Evolutionary conservation across 768 basidiomycete species (phyloP).

Genomic region (Boletellus ananas): DNA sequence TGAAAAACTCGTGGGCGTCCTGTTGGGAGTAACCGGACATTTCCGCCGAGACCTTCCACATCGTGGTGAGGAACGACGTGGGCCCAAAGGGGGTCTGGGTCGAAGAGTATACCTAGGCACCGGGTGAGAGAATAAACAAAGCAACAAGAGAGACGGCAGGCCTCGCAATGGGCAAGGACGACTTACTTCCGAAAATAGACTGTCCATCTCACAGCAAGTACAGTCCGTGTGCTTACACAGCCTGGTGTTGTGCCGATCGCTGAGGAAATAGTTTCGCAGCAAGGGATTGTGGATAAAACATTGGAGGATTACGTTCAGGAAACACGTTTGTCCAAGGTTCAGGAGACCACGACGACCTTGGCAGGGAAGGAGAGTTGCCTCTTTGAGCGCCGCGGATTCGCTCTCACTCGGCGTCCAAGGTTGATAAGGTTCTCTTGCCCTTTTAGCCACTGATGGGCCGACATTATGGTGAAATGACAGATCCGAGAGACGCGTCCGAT

Average conservation of each 20-base stretch:
- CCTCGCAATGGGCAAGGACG: not conserved
- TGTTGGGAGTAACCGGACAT: slow-evolving; percentile 92
- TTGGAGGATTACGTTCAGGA: slow-evolving; percentile 89
- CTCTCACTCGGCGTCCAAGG: slow-evolving; percentile 45
- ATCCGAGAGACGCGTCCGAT: not conserved
- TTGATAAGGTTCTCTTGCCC: slow-evolving; percentile 44
- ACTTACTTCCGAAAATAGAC: slow-evolving; percentile 67
- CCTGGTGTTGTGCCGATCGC: slow-evolving; percentile 80
- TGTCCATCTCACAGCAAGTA: slow-evolving; percentile 93
- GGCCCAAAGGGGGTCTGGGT: slow-evolving; percentile 72
- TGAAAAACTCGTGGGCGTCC: slow-evolving; percentile 89
- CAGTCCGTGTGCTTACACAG: slow-evolving; percentile 71
- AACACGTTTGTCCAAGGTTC: slow-evolving; percentile 92
- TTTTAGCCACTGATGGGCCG: slow-evolving; percentile 33
- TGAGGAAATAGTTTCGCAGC: slow-evolving; percentile 82
- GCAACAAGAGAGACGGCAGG: no score
- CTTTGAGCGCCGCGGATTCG: slow-evolving; percentile 45
- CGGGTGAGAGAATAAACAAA: not conserved
- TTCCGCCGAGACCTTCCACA: slow-evolving; percentile 76
- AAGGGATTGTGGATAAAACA: slow-evolving; percentile 87
- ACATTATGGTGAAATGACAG: not conserved
- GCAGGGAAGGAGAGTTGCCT: slow-evolving; percentile 56
- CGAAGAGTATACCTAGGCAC: slow-evolving; percentile 49
- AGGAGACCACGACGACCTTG: slow-evolving; percentile 86
- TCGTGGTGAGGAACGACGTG: slow-evolving; percentile 74